phyloP scores from a whole-genome alignment of 2,329 filamentous ascomycete species.

The Penicillium janthinellum region DNA sequence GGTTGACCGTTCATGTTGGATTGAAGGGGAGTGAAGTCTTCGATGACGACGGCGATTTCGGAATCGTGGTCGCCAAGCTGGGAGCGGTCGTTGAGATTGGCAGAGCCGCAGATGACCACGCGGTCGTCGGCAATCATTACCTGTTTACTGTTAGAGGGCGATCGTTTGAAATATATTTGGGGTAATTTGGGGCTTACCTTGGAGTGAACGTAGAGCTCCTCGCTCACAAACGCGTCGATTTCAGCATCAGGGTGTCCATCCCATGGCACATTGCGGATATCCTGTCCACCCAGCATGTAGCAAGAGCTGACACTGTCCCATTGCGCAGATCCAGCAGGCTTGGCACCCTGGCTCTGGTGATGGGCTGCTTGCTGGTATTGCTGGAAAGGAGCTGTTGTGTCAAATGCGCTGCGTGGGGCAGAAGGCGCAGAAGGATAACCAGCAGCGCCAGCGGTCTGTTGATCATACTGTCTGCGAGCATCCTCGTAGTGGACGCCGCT shows the following conservation, averaged over 20 bases:
- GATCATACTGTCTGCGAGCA: conserved; percentile 47
- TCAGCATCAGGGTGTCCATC: conserved; percentile 56
- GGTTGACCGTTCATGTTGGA: conserved; percentile 77
- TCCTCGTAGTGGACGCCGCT: conserved; percentile 50
- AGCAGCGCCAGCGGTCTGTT: conserved; percentile 50
- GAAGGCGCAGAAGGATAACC: conserved; percentile 29
- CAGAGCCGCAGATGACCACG: conserved; percentile 80
- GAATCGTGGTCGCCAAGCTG: conserved; percentile 89
- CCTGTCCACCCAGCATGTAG: conserved; percentile 78
- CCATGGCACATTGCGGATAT: conserved; percentile 67
- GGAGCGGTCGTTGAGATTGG: conserved; percentile 89
- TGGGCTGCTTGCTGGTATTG: conserved; percentile 72
- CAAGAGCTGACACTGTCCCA: conserved; percentile 78
- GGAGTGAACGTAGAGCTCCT: conserved; percentile 64
- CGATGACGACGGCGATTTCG: conserved; percentile 86
- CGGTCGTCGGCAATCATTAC: conserved; percentile 82
- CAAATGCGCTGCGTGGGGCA: conserved; percentile 36
- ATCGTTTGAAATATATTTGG: background rate
- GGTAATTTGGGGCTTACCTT: conserved; percentile 42
- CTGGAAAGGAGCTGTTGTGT: conserved; percentile 55
- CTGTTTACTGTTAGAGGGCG: conserved; percentile 32
- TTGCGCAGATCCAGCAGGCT: conserved; percentile 52
- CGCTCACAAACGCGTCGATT: conserved; percentile 64
- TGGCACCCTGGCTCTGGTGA: conserved; percentile 49
- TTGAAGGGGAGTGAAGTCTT: conserved; percentile 72